phyloP scores from a whole-genome alignment of 192 early-diverging fungal genomes.

The Entrophospora sp. region DNA sequence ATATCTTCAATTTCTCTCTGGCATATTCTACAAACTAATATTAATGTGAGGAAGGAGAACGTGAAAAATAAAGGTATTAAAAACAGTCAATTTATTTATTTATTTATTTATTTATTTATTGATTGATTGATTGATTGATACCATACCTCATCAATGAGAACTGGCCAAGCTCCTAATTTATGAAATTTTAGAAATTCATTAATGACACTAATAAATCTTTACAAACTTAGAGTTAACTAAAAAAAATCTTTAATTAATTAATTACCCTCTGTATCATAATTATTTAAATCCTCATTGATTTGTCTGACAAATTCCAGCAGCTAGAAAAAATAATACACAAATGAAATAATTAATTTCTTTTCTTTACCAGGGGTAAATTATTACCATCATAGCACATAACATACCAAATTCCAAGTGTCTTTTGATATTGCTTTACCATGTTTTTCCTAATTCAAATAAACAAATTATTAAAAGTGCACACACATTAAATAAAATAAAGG shows the following conservation, averaged over 20 bases:
- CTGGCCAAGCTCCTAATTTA: conserved; percentile 68
- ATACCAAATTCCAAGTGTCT: conserved; percentile 78
- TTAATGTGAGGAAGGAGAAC: neutral
- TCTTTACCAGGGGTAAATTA: no score
- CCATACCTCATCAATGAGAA: conserved; percentile 59
- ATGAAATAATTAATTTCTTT: no score
- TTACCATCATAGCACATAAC: conserved; percentile 8
- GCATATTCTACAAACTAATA: conserved; percentile 21
- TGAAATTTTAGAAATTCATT: neutral
- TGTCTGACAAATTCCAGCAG: conserved; percentile 67
- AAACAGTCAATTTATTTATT: neutral
- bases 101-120: neutral
- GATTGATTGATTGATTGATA: neutral
- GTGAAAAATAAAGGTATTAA: neutral
- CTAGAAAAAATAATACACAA: conserved; percentile 38
- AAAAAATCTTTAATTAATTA: neutral
- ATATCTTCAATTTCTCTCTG: neutral
- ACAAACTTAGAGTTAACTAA: neutral
- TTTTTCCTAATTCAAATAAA: conserved; percentile 51
- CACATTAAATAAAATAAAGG: no score
- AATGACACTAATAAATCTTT: neutral
- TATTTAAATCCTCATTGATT: conserved; percentile 48
- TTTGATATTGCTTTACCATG: conserved; percentile 70
- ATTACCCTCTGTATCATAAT: conserved; percentile 63
- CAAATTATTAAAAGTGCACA: no score